A percentile compares a stretch with the other conserved stretches of the same genome.
phyloP scores from a whole-genome alignment of 495 filamentous ascomycete genomes.

The Tuber microsphaerosporum region DNA sequence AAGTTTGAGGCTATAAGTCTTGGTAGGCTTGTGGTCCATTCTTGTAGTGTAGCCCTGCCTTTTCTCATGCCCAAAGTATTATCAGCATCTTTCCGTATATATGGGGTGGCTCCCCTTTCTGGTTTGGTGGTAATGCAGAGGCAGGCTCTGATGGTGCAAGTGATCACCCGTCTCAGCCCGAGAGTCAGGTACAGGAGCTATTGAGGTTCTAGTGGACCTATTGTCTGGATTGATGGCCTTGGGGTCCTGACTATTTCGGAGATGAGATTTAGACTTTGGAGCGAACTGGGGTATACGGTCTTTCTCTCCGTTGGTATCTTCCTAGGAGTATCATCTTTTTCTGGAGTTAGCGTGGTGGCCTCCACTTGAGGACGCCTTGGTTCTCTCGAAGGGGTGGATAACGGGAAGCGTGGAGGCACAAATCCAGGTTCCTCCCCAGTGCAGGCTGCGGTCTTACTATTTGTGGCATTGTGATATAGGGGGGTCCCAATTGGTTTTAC shows the following conservation, averaged over 20 bases:
- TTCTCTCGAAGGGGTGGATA: too few species aligned
- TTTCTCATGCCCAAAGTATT: slow-evolving; percentile 18
- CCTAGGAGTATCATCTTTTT: neutral
- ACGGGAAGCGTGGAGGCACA: neutral
- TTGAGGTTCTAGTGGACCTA: slow-evolving; percentile 23
- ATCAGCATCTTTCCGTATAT: slow-evolving; percentile 34
- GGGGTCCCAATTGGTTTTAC: neutral
- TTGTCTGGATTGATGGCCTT: slow-evolving; percentile 7
- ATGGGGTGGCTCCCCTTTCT: slow-evolving; percentile 27
- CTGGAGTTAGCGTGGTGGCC: too few species aligned
- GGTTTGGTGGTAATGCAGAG: slow-evolving; percentile 26
- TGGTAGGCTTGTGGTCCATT: slow-evolving; percentile 32
- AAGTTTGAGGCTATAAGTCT: slow-evolving; percentile 14
- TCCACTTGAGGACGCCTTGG: too few species aligned
- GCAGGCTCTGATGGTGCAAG: slow-evolving; percentile 32
- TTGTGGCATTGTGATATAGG: neutral
- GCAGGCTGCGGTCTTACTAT: neutral
- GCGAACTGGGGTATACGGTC: neutral
- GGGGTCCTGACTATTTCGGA: slow-evolving; percentile 4
- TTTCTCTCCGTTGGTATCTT: neutral
- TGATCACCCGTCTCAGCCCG: slow-evolving; percentile 37
- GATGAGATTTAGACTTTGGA: neutral
- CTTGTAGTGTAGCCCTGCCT: slow-evolving; percentile 32
- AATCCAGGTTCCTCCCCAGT: neutral
- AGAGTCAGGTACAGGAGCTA: slow-evolving; percentile 32